Conservation (phyloP, 768 basidiomycete species). For the Naganishia vaughanmartiniae region DNA sequence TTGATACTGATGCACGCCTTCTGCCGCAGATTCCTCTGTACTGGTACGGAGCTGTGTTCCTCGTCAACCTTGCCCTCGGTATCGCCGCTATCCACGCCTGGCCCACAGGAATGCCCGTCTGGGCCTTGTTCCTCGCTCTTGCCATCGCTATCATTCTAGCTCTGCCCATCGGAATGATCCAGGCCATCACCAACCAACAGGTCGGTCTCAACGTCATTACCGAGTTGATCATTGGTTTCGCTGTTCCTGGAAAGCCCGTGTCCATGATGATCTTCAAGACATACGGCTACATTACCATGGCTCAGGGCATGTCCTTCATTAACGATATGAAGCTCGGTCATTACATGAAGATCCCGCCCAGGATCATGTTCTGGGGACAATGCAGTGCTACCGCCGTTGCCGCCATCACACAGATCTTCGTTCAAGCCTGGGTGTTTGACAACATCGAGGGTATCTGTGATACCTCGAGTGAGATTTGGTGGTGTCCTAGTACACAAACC, state of each 20-base stretch:
- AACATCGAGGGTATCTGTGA: conserved; percentile 48
- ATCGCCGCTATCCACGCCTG: conserved; percentile 53
- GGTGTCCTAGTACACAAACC: conserved; percentile 48
- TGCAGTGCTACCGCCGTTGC: conserved; percentile 51
- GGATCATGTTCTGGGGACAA: conserved; percentile 50
- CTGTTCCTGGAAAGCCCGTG: conserved; percentile 51
- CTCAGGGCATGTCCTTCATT: conserved; percentile 48
- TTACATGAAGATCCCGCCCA: conserved; percentile 33
- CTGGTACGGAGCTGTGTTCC: conserved; percentile 60
- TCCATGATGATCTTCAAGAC: conserved; percentile 50
- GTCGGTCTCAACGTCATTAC: conserved; percentile 53
- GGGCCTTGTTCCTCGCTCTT: conserved; percentile 46
- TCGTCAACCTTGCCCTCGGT: conserved; percentile 57
- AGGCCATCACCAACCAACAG: conserved; percentile 50
- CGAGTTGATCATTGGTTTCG: conserved; percentile 51
- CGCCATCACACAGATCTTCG: conserved; percentile 50
- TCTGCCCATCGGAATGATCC: conserved; percentile 49
- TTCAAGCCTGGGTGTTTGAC: conserved; percentile 47
- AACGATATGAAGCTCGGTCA: conserved; percentile 51
- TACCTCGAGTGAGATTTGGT: conserved; percentile 46
- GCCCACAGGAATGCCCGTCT: conserved; percentile 26
- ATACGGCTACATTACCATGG: conserved; percentile 48
- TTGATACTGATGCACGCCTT: conserved; percentile 62
- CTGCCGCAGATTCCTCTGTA: conserved; percentile 62
- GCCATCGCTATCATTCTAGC: conserved; percentile 47